Evolutionary conservation across 2,329 filamentous ascomycete genomes (phyloP), one percentile per base, ranked within the genome.

Genomic region (Neoarthrinium moseri): DNA sequence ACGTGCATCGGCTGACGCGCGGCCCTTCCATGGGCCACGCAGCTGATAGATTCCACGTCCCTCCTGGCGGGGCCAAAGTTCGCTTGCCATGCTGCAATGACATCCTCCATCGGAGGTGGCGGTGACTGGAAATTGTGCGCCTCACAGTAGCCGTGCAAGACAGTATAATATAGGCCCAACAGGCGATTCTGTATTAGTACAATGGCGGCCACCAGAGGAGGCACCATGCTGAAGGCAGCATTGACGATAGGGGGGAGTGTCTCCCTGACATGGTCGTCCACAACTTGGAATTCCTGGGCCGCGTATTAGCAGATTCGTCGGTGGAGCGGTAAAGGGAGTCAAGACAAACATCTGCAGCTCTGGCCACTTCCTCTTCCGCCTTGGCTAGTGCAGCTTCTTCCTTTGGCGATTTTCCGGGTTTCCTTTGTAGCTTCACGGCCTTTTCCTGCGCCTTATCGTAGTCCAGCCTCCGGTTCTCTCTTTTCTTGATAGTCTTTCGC

Each of bases 401-500:
- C 57, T 88, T 85, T 47, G 88, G 79, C 4, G 80, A 83, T 46
- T 83, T 81, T 29, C 80, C 84, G 18, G 78, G 71, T 65, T 94
- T 94, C 62, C 84, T 84, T 54, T 83, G 74, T 32, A 84, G 76
- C 56, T 80, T 82, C 58, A 87, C 84, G 27, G 84, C 83, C 51
- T 84, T 83, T 55, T 84, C 80, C 63, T 89, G 83, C 54, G 84
- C 84, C 55, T 87, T 81, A 66, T 95, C 90, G 60, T 84, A 94
- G 62, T 95, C 90, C 48, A 91, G 64, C 43, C 89, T 85, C 67
- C 84, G 88, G 57, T 91, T 87, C 61, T 94, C 88, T 37, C 90
- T 75, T 65, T 89, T 91, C 69, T 92, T 94, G 59, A 95, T 89
- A 1, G 84, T 85, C 69, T 91, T 94, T 59, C 87, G 84, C 62